These are phyloP conservation scores for Buxus sempervirens DNA, from an alignment of 164 flowering plant species.

Conservation along the genomic window DNA sequence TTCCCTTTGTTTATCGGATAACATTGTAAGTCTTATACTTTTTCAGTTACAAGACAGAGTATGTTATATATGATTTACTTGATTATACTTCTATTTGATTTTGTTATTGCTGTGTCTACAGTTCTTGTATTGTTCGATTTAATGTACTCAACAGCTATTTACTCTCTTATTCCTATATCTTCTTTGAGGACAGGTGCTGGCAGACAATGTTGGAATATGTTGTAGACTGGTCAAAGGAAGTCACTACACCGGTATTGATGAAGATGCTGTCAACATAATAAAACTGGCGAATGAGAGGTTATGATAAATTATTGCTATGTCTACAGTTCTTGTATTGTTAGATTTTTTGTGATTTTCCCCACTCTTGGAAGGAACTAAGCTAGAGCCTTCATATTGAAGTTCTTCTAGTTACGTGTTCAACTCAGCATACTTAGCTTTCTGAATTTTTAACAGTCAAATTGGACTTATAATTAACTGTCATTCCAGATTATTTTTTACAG, in stretches of 20 bases:
- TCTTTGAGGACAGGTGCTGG: slow-evolving; percentile 62
- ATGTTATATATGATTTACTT: not conserved
- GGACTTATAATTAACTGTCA: too few species aligned
- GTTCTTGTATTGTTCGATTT: not conserved
- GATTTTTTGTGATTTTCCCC: not conserved
- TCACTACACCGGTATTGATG: slow-evolving; percentile 93
- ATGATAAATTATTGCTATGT: not conserved
- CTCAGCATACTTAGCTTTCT: too few species aligned
- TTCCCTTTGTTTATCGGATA: not conserved
- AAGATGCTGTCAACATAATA: slow-evolving; percentile 91
- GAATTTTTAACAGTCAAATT: too few species aligned
- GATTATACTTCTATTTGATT: too few species aligned
- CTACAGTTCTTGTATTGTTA: not conserved
- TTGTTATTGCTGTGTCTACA: not conserved
- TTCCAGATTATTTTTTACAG: too few species aligned
- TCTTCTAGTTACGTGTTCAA: too few species aligned
- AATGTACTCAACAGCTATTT: not conserved
- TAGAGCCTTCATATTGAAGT: not conserved
- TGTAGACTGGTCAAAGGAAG: slow-evolving; percentile 95
- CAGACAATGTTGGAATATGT: slow-evolving; percentile 74
- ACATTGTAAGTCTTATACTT: not conserved
- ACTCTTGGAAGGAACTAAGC: not conserved
- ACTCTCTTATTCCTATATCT: slow-evolving; percentile 5
- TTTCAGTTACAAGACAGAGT: not conserved
- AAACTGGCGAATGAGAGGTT: slow-evolving; percentile 90